phyloP scores from a whole-genome alignment of 2,329 filamentous ascomycete genomes.

The Scleromitrula shiraiana region DNA sequence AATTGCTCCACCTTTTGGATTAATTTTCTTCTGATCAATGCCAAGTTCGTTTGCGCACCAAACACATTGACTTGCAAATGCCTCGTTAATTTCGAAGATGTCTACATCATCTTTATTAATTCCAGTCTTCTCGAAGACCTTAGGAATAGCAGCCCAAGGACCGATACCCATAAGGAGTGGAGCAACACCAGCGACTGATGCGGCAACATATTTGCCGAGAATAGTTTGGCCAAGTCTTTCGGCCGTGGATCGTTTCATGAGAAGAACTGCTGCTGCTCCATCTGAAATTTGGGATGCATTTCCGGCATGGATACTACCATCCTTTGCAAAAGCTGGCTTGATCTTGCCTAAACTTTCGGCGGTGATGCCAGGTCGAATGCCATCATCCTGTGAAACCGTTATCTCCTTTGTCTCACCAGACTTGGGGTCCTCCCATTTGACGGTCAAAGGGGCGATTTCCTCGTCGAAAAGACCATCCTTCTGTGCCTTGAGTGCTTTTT shows the following conservation, averaged over 20 bases:
- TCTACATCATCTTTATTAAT: slow-evolving; percentile 86
- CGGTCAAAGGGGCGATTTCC: slow-evolving; percentile 81
- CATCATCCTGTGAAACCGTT: slow-evolving; percentile 79
- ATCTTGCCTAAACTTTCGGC: slow-evolving; percentile 87
- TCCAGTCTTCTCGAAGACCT: slow-evolving; percentile 80
- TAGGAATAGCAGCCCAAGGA: slow-evolving; percentile 91
- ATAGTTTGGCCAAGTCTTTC: slow-evolving; percentile 82
- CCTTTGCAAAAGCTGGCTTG: slow-evolving; percentile 79
- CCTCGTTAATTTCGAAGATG: slow-evolving; percentile 99
- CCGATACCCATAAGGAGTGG: slow-evolving; percentile 94
- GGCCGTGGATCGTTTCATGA: slow-evolving; percentile 92
- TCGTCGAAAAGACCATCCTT: slow-evolving; percentile 82
- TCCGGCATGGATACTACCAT: slow-evolving; percentile 89
- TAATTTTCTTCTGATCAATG: slow-evolving; percentile 78
- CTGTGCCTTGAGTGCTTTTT: slow-evolving; percentile 82
- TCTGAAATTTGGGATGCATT: slow-evolving; percentile 95
- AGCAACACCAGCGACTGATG: slow-evolving; percentile 78
- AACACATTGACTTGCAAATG: slow-evolving; percentile 89
- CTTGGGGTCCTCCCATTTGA: slow-evolving; percentile 87
- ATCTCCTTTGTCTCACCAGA: slow-evolving; percentile 76
- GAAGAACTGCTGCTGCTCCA: slow-evolving; percentile 85
- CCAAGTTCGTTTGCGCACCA: slow-evolving; percentile 88
- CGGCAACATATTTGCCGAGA: slow-evolving; percentile 84
- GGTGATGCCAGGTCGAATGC: slow-evolving; percentile 77
- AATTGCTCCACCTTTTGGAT: slow-evolving; percentile 94